Evolutionary conservation across 352 stramenopile genomes (phyloP), one percentile per base, ranked within the genome.

Genomic region (Peronosclerospora sorghi): DNA sequence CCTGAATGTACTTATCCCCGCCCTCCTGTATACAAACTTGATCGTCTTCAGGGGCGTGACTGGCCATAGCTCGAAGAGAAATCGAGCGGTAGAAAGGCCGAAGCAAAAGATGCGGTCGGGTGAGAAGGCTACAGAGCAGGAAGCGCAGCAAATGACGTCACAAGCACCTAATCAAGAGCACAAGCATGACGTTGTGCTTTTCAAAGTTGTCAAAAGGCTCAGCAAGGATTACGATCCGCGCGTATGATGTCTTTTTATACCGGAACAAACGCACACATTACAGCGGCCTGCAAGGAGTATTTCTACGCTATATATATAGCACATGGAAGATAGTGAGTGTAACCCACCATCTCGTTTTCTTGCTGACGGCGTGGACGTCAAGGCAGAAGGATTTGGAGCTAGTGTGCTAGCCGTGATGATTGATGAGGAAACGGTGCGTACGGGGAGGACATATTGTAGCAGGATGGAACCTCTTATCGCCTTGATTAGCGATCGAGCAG

Each of bases 171-270:
- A 21, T 35, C 2, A 21, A n/a, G 8, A 4, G n/a, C 17, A 32
- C 24, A 51, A 46, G 30, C 28, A 18, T 23, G 15, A 47, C 20
- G 3, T 34, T 4, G 28, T 34, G 3, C 13, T 34, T 13, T 9
- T 9, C 13, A 3, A 34, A 4, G 28, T 34, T 34, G 9, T 34
- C 8, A 50, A 47, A 18, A 7, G 14, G 4, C 18, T 43, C 2
- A 10, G 15, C 13, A 41, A 45, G 14, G 6, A 41, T 0, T 48
- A 39, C 23, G 35, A 45, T 13, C 32, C 27, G 24, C 23, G 32
- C 21, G 9, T 13, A 19, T 49, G 42, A n/a, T n/a, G 50, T 58
- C 45, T n/a, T 58, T 58, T 18, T 36, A 52, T 15, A 57, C 18
- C 3, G 42, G 49, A 19, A 41, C 17, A 14, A 45, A 57, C 19